Conservation (phyloP, 306 rosid genomes). For the Pachyrhizus erosus region DNA sequence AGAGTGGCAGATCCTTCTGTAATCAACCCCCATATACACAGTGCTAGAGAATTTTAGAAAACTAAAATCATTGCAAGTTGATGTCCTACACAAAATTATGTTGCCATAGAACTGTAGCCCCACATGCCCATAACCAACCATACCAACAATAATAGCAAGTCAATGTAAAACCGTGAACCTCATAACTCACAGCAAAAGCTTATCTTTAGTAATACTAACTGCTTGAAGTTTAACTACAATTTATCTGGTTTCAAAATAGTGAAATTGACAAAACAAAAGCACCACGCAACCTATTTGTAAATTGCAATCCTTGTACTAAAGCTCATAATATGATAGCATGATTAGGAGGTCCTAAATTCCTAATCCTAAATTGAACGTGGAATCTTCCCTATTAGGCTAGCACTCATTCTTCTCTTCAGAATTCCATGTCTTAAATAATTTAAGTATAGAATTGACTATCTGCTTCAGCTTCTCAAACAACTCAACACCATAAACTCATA, state of each 20-base stretch:
- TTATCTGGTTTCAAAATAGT: constrained; percentile 9
- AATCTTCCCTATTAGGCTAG: not conserved
- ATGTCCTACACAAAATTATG: not conserved
- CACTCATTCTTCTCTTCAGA: not conserved
- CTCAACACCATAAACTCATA: not conserved
- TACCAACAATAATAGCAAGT: not conserved
- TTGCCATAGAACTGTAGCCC: not conserved
- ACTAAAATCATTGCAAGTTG: not conserved
- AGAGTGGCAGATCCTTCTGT: not conserved
- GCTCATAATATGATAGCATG: not conserved
- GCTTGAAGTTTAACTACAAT: not conserved
- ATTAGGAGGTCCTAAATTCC: not conserved
- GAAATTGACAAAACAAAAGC: not conserved
- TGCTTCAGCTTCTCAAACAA: not conserved
- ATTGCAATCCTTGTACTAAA: not conserved
- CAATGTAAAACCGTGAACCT: constrained; percentile 1
- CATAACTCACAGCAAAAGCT: not conserved
- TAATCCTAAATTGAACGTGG: not conserved
- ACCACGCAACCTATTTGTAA: not conserved
- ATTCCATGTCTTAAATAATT: not conserved
- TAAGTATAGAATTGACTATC: not conserved
- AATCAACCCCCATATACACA: not conserved
- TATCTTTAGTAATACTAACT: not conserved
- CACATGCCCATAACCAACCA: not conserved
- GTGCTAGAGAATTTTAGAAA: constrained; percentile 3